Evolutionary conservation across 2,329 filamentous ascomycete genomes (phyloP), one percentile per base, ranked within the genome.

Genomic region (Sporothrix inflata): DNA sequence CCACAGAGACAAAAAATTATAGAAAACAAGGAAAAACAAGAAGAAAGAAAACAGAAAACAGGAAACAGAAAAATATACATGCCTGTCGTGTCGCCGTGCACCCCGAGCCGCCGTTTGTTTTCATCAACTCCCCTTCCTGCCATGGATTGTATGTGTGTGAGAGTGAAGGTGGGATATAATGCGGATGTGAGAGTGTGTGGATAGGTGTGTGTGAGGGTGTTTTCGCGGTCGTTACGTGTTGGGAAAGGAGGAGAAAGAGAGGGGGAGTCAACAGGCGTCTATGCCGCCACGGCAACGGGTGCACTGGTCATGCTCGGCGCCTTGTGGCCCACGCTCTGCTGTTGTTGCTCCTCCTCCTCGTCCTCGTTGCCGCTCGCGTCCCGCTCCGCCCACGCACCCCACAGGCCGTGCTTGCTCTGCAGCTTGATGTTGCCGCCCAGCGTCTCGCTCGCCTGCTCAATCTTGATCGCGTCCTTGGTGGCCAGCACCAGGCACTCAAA

Each of bases 381-480:
- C 49, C 86, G 85, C 85, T 98, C 96, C 0, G 96, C 96, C 96
- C 96, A 99, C 49, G 91, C 90, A 69, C 95, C 96, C 95, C 96
- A 99, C 2, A 99, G 90, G n/a, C 93, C 95, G 77, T 93, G 89
- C 88, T 99, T 99, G 73, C 92, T 94, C 76, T 94, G 87, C 73
- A 99, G 92, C 73, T 91, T 87, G 78, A 99, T 93, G 16, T 91
- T 88, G 2, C 90, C 92, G 67, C 94, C 94, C 34, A 98, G 87
- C 49, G 86, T 78, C 16, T 87, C 88, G 74, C 90, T 85, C 66
- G 88, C 88, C 82, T 99, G 96, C 80, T 98, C 95, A 34, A 98
- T 94, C 83, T 97, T 97, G 83, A 99, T 92, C 38, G 96, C 96
- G 80, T 99, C 96, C 84, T 99, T 99, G 55, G 96, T 99, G 5